These are phyloP conservation scores for Chaetoscypha palmicola DNA, from an alignment of 2,329 filamentous ascomycete species.

Conservation along the genomic window DNA sequence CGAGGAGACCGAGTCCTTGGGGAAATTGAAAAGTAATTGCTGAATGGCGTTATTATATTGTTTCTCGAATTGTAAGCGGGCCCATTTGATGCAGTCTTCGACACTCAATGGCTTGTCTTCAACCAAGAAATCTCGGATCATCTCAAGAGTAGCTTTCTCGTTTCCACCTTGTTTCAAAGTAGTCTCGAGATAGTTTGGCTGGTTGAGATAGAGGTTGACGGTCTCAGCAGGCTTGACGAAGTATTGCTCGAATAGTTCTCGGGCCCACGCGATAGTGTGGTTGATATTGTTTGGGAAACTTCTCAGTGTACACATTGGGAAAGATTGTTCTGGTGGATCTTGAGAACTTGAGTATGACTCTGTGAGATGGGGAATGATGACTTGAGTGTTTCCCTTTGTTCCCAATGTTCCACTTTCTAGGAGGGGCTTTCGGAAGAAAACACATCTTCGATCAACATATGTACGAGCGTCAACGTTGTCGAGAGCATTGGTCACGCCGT, in stretches of 20 bases:
- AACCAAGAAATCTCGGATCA: conserved; percentile 81
- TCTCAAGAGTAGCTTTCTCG: conserved; percentile 89
- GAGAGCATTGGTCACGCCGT: conserved; percentile 92
- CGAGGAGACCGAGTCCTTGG: conserved; percentile 84
- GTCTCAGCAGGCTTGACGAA: conserved; percentile 93
- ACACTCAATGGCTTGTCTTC: conserved; percentile 87
- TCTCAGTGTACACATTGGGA: conserved; percentile 96
- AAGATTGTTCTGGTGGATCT: conserved; percentile 95
- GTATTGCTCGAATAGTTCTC: conserved; percentile 88
- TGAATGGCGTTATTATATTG: conserved; percentile 96
- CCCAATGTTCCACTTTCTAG: conserved; percentile 97
- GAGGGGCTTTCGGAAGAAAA: conserved; percentile 96
- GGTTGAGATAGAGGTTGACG: conserved; percentile 87
- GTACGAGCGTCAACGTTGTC: conserved; percentile 97
- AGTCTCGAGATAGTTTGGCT: conserved; percentile 81
- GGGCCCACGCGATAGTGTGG: conserved; percentile 97
- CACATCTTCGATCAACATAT: conserved; percentile 91
- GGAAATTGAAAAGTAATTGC: conserved; percentile 94
- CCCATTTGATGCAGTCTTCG: conserved; percentile 96
- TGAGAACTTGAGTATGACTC: conserved; percentile 97
- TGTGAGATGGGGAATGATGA: conserved; percentile 82
- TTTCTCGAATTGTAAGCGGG: conserved; percentile 85
- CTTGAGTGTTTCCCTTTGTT: conserved; percentile 97
- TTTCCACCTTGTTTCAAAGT: conserved; percentile 90
- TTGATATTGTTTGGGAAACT: conserved; percentile 99